Evolutionary conservation across 768 basidiomycete genomes (phyloP).

Genomic region (Omphalotus guepiniiformis): DNA sequence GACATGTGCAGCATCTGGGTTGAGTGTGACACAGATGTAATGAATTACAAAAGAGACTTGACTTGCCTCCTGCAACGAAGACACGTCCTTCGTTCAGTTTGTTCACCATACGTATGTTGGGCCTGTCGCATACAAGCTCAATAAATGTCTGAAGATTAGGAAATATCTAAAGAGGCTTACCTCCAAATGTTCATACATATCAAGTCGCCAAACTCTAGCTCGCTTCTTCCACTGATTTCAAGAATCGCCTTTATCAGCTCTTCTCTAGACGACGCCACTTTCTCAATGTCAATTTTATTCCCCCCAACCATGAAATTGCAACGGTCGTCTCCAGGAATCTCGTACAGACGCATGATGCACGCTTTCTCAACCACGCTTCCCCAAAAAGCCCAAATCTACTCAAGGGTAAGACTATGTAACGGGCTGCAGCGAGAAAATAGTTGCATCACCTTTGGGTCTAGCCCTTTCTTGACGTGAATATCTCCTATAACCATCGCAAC

Average conservation of each 20-base stretch:
- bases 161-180: conserved; percentile 13
- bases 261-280: conserved; percentile 15
- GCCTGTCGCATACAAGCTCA: conserved; percentile 22
- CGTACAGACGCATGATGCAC: conserved; percentile 11
- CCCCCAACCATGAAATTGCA: conserved; percentile 1
- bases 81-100: conserved; percentile 38
- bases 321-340: conserved; percentile 1
- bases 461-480: conserved; percentile 28
- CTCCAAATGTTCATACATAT: conserved; percentile 22
- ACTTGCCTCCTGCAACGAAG: conserved; percentile 44
- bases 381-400: conserved; percentile 24
- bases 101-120: conserved; percentile 46
- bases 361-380: conserved; percentile 11
- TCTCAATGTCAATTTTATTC: conserved; percentile 2
- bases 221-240: conserved; percentile 19
- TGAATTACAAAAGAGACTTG: neutral
- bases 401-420: too few species aligned
- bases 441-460: conserved; percentile 24
- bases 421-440: neutral
- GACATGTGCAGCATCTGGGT: conserved; percentile 44
- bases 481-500: conserved; percentile 30
- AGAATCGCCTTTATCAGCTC: conserved; percentile 26
- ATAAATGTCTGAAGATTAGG: neutral
- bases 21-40: neutral
- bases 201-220: conserved; percentile 28